phyloP scores from a whole-genome alignment of 1,284 basidiomycete genomes.

The Trichosporon coremiiforme region DNA sequence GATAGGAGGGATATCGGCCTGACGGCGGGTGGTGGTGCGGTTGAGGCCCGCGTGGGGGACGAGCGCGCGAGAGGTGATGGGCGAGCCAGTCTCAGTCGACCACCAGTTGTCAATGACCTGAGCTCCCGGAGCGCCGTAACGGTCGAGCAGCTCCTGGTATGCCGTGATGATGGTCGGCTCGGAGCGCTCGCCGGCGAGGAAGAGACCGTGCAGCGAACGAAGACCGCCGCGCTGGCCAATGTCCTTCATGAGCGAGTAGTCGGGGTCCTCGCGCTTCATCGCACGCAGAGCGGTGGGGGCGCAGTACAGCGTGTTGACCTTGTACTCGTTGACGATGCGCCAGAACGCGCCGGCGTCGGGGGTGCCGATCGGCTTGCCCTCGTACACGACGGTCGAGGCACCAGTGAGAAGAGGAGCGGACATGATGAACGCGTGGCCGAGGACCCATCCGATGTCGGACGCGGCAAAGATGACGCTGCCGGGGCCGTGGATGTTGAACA shows the following conservation, averaged over 20 bases:
- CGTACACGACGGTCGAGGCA: constrained; percentile 85
- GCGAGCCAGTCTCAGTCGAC: constrained; percentile 93
- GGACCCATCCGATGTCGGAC: constrained; percentile 98
- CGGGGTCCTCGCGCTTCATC: constrained; percentile 35
- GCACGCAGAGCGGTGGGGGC: constrained; percentile 65
- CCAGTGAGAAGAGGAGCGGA: constrained; percentile 82
- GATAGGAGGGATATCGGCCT: constrained; percentile 27
- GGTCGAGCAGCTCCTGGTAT: constrained; percentile 34
- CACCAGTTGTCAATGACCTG: constrained; percentile 85
- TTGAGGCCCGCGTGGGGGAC: constrained; percentile 66
- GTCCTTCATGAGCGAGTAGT: constrained; percentile 25
- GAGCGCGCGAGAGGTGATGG: constrained; percentile 55
- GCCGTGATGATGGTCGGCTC: constrained; percentile 32
- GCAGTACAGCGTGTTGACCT: constrained; percentile 87
- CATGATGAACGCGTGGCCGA: constrained; percentile 92
- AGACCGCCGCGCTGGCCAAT: constrained; percentile 28
- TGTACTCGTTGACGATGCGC: constrained; percentile 85
- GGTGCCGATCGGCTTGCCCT: constrained; percentile 85
- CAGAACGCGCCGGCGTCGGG: constrained; percentile 92
- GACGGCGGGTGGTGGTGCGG: constrained; percentile 32
- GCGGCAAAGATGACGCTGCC: constrained; percentile 58
- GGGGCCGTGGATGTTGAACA: constrained; percentile 78
- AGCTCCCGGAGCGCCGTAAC: constrained; percentile 27
- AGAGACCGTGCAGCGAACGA: constrained; percentile 28
- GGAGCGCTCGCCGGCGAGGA: constrained; percentile 34